Conservation (phyloP, 768 basidiomycete species). For the Podaxis carcinomalis region DNA sequence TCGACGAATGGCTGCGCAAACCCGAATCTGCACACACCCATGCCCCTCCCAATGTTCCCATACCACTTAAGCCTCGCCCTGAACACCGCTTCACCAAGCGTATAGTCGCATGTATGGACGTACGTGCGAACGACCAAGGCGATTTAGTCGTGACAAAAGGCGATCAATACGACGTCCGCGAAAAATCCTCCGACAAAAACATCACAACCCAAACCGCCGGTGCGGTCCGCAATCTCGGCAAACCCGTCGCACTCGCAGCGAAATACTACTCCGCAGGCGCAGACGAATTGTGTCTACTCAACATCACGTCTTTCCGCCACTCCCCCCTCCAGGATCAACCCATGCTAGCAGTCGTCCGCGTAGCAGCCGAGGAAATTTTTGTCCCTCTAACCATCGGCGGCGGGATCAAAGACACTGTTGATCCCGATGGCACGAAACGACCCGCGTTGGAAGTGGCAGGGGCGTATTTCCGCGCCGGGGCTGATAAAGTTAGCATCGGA, state of each 20-base stretch:
- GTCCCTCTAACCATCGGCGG: conserved; percentile 99
- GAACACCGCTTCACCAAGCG: conserved; percentile 83
- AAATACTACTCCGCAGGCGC: conserved; percentile 87
- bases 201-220: conserved; percentile 50
- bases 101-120: conserved; percentile 96
- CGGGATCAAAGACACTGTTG: conserved; percentile 93
- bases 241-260: conserved; percentile 87
- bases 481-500: conserved; percentile 98
- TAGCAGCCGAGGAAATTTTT: conserved; percentile 85
- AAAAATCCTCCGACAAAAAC: conserved; percentile 41
- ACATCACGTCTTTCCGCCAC: conserved; percentile 98
- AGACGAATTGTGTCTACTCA: conserved; percentile 95
- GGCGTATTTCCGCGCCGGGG: conserved; percentile 94
- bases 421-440: conserved; percentile 89
- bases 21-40: conserved; percentile 38
- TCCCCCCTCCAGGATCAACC: conserved; percentile 96
- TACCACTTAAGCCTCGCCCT: conserved; percentile 35
- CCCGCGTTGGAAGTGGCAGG: conserved; percentile 92
- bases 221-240: conserved; percentile 93
- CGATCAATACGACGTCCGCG: conserved; percentile 97
- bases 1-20: conserved; percentile 74
- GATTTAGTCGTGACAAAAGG: conserved; percentile 99
- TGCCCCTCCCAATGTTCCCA: conserved; percentile 26
- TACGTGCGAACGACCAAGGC: conserved; percentile 91
- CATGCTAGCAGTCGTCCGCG: conserved; percentile 93